A percentile compares a stretch with the other conserved stretches of the same genome.
Conservation (phyloP, 768 basidiomycete genomes). For the Tricholoma sp. region DNA sequence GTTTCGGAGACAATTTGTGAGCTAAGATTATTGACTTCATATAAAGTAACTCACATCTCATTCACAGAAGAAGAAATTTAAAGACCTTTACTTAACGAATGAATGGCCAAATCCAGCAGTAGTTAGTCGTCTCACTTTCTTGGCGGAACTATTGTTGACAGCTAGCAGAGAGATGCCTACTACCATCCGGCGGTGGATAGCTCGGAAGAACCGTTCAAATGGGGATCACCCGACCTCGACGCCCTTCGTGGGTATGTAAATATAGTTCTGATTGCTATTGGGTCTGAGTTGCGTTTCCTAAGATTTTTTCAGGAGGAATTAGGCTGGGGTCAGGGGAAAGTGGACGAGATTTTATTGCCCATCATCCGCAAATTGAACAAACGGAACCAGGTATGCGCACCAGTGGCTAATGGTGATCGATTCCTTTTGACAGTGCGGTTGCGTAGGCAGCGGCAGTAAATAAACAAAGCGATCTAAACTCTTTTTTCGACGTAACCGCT, state of each 20-base stretch:
- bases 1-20: constrained; percentile 81
- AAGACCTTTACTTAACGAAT: constrained; percentile 66
- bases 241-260: constrained; percentile 70
- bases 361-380: constrained; percentile 87
- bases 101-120: constrained; percentile 95
- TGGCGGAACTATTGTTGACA: constrained; percentile 3
- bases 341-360: constrained; percentile 86
- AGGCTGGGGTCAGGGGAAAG: constrained; percentile 76
- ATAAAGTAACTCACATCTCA: not conserved
- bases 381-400: constrained; percentile 57
- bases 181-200: constrained; percentile 86
- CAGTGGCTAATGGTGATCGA: not conserved
- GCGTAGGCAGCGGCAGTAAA: constrained; percentile 56
- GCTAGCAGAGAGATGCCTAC: constrained; percentile 79
- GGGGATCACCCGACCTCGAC: constrained; percentile 96
- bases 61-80: constrained; percentile 83
- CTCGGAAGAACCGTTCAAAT: constrained; percentile 92
- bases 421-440: constrained; percentile 1
- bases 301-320: constrained; percentile 77
- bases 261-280: not conserved
- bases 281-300: not conserved
- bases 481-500: constrained; percentile 66
- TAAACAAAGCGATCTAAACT: constrained; percentile 70
- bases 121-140: constrained; percentile 38
- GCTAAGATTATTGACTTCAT: constrained; percentile 23